Conservation (phyloP, 2,329 filamentous ascomycete species). For the Penicillium occitanis region DNA sequence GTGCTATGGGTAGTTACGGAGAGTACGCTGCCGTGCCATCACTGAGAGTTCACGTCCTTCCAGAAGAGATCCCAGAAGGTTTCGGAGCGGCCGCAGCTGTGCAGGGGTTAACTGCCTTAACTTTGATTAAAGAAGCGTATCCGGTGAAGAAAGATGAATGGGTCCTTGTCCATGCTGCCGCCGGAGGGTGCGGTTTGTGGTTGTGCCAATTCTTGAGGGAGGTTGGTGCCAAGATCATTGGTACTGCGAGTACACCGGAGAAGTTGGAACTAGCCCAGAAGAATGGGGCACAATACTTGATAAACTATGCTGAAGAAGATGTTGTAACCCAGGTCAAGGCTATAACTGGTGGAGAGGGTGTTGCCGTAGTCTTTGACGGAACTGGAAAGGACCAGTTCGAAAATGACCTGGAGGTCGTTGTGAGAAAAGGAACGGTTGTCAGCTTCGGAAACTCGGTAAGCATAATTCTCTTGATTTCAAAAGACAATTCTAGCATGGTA, state of each 20-base stretch:
- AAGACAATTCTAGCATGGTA: not conserved
- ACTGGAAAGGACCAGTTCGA: constrained; percentile 80
- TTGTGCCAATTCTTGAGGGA: constrained; percentile 68
- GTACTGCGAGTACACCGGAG: constrained; percentile 66
- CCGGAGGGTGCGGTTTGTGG: constrained; percentile 71
- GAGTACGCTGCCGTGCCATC: constrained; percentile 55
- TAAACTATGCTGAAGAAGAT: constrained; percentile 77
- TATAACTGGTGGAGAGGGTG: constrained; percentile 68
- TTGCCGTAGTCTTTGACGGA: constrained; percentile 72
- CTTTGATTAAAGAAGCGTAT: constrained; percentile 68
- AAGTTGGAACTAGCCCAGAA: constrained; percentile 66
- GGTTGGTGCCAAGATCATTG: constrained; percentile 72
- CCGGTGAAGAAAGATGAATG: constrained; percentile 68
- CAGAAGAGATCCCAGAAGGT: constrained; percentile 56
- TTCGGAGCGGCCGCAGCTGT: constrained; percentile 64
- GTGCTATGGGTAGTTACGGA: constrained; percentile 49
- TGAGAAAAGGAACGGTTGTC: constrained; percentile 68
- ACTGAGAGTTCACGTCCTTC: constrained; percentile 57
- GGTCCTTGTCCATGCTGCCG: constrained; percentile 76
- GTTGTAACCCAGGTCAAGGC: constrained; percentile 75
- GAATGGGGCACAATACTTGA: constrained; percentile 62
- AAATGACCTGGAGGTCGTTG: constrained; percentile 65
- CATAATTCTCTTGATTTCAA: not conserved
- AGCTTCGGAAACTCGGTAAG: constrained; percentile 68
- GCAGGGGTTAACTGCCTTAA: constrained; percentile 76